Conservation (phyloP, 75 land plant genomes). For the Chamaecyparis obtusa region DNA sequence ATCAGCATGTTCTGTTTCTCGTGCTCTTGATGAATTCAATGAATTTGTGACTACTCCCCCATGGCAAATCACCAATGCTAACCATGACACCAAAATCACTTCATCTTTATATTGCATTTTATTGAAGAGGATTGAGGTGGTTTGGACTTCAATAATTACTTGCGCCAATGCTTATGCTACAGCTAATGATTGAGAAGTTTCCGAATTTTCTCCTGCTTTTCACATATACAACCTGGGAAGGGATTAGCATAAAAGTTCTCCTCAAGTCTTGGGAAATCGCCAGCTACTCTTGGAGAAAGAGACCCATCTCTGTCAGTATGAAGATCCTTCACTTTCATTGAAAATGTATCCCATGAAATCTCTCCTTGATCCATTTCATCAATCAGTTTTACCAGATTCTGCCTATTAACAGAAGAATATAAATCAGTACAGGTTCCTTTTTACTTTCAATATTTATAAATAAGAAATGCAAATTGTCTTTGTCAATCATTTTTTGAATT, state of each 20-base stretch:
- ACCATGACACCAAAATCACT: slow-evolving; percentile 10
- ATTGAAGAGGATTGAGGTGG: not conserved
- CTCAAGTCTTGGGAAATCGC: slow-evolving; percentile 45
- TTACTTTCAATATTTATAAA: not conserved
- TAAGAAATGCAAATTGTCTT: not conserved
- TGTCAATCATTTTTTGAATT: slow-evolving; percentile 6
- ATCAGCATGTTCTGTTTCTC: not conserved
- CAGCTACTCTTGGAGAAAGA: slow-evolving; percentile 36
- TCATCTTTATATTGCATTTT: not conserved
- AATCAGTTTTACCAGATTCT: slow-evolving; percentile 44
- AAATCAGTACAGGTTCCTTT: not conserved
- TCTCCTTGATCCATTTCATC: slow-evolving; percentile 41
- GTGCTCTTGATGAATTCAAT: not conserved
- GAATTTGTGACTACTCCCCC: not conserved
- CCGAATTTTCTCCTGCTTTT: slow-evolving; percentile 14
- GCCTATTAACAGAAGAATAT: slow-evolving; percentile 27
- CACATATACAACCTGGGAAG: slow-evolving; percentile 69
- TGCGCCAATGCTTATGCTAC: not conserved
- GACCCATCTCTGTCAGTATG: slow-evolving; percentile 55
- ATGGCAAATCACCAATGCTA: not conserved
- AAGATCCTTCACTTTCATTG: slow-evolving; percentile 28
- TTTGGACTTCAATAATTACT: not conserved
- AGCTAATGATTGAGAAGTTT: not conserved
- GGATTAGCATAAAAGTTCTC: slow-evolving; percentile 88
- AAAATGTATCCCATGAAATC: slow-evolving; percentile 57